Base-by-base conservation (phyloP, 2,329 filamentous ascomycete species). In the Hortaea sp. region DNA sequence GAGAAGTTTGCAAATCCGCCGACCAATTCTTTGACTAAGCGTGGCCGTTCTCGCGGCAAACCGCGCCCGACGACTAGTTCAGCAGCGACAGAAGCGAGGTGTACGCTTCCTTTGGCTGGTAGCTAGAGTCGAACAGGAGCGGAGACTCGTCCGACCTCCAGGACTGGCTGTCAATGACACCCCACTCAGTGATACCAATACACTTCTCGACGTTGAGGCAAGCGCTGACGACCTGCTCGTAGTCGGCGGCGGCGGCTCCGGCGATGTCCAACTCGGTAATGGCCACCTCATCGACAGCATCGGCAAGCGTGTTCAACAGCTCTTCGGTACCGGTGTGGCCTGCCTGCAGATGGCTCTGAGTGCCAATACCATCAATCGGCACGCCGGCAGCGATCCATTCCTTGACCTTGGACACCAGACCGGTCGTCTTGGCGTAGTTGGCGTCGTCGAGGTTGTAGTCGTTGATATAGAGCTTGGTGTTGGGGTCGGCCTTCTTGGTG, bases 381-480 rank as follows among this genome's bases (percentile, higher is more conserved):
- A 81, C 65, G 45, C 82, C 82, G 1, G 70, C 72, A 0, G 71
- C 72, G 42, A 78, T 57, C 80, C 81, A 84, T 59, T 79, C 75
- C 58, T 76, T 75, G 53, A 87, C 82, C 32, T 59, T 62, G 4
- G 75, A 69, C 7, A 41, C 47, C 69, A 83, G 77, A 41, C 66
- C 71, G 11, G 63, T 67, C 4, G 70, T 70, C 69, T 88, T 87
- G 52, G 73, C 68, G 56, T 75, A 74, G 53, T 56, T 72, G 12
- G 80, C 72, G 39, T 64, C 69, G 66, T 84, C 82, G 44, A 84
- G 74, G 68, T 72, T 74, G 61, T 71, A 73, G 59, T 88, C 83
- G 65, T 88, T 88, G 67, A 87, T 84, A 69, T 85, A 88, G 35
- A 88, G 71, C 66, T 82, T 82, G 2, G 79, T 81, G 46, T 65